Percentiles rank a stretch among this genome's conserved stretches.
Evolutionary conservation across 805 yeast species (phyloP).

Genomic region (Isabelozyma pseudorhagii): DNA sequence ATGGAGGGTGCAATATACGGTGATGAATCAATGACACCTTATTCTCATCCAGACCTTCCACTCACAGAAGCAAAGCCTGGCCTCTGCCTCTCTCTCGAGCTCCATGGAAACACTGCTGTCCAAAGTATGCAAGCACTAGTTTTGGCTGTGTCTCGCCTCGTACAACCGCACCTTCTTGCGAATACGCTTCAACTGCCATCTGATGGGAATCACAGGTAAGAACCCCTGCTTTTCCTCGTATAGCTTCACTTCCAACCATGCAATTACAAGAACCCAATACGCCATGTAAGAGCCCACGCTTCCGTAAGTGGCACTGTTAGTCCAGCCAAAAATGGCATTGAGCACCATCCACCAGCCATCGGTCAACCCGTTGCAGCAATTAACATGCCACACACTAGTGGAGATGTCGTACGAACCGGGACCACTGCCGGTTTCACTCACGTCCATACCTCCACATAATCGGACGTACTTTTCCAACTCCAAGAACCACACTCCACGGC

Average conservation of each 20-base stretch:
- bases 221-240: slow-evolving; percentile 57
- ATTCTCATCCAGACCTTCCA: not conserved
- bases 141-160: slow-evolving; percentile 13
- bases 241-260: slow-evolving; percentile 37
- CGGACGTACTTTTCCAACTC: slow-evolving; percentile 76
- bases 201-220: slow-evolving; percentile 59
- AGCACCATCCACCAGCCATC: slow-evolving; percentile 92
- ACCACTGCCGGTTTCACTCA: slow-evolving; percentile 85
- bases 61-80: not conserved
- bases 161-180: slow-evolving; percentile 31
- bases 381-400: slow-evolving; percentile 87
- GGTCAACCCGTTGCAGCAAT: slow-evolving; percentile 89
- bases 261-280: slow-evolving; percentile 63
- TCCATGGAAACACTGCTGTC: not conserved
- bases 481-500: slow-evolving; percentile 87
- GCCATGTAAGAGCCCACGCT: slow-evolving; percentile 69
- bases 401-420: slow-evolving; percentile 88
- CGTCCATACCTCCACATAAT: slow-evolving; percentile 76
- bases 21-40: too few species aligned
- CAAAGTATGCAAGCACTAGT: not conserved
- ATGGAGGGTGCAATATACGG: too few species aligned
- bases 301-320: slow-evolving; percentile 88
- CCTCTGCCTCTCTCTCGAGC: slow-evolving; percentile 1
- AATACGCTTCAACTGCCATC: slow-evolving; percentile 57
- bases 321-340: slow-evolving; percentile 91